These are phyloP conservation scores for Yamadazyma endophytica DNA, from an alignment of 805 yeast genomes.

Conservation along the genomic window DNA sequence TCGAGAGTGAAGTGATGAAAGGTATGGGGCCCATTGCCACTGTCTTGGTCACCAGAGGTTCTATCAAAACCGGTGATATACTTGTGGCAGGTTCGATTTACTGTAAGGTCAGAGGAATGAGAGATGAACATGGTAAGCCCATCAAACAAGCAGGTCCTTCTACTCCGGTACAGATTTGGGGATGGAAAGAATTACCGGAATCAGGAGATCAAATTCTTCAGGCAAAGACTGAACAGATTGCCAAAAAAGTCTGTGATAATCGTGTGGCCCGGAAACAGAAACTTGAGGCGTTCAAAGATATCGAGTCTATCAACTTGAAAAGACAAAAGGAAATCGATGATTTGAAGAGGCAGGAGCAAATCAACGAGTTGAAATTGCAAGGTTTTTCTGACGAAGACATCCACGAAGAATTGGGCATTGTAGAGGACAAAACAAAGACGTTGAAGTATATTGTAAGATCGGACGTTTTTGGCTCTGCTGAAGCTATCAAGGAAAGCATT, in stretches of 20 bases:
- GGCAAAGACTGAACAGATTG: constrained; percentile 68
- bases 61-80: constrained; percentile 63
- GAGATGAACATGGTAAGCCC: constrained; percentile 64
- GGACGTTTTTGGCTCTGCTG: constrained; percentile 93
- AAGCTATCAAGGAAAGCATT: constrained; percentile 84
- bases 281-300: constrained; percentile 56
- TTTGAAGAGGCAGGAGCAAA: constrained; percentile 47
- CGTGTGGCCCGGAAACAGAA: constrained; percentile 52
- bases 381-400: constrained; percentile 55
- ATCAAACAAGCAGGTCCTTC: constrained; percentile 76
- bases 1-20: constrained; percentile 78
- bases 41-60: constrained; percentile 75
- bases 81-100: constrained; percentile 83
- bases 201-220: constrained; percentile 85
- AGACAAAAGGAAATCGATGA: constrained; percentile 54
- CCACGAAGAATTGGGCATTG: constrained; percentile 19
- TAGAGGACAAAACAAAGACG: constrained; percentile 18
- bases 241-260: constrained; percentile 69
- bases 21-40: constrained; percentile 88
- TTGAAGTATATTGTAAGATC: constrained; percentile 73
- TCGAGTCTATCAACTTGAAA: constrained; percentile 67
- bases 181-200: constrained; percentile 91
- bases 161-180: constrained; percentile 84
- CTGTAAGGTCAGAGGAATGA: constrained; percentile 78
- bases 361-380: constrained; percentile 54